Base-by-base conservation (phyloP, 176 grass and related monocot genomes). In the Pontederia paniculata region DNA sequence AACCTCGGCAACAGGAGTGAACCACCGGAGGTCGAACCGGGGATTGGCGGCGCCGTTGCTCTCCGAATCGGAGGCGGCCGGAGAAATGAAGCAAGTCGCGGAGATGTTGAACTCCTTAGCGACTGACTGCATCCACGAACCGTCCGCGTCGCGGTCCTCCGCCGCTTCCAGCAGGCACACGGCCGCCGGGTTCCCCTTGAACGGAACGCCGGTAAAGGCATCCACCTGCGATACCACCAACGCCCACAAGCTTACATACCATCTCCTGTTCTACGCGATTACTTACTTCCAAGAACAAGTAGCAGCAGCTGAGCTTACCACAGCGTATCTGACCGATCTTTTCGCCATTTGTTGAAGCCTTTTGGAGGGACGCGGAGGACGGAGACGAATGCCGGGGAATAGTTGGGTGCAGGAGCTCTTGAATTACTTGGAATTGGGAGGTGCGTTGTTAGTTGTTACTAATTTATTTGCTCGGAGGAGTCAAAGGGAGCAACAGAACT, bases 41-140 rank as follows among this genome's bases (percentile, higher is more conserved):
- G 68, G 77, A 17, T 16, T 45, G 65, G 71, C 13, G 17, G 5
- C 21, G 19, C 50, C 51, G n/a, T 23, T 42, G 14, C 50, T 63
- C 47, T 21, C 23, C 10, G 13, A 46, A 59, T 58, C 78, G 13
- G 18, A 15, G 57, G 31, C 49, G 18, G 14, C 58, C 16, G 41
- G 71, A 61, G 66, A 14, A 25, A 94, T 66, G 74, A 76, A 94
- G 68, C 63, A 64, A 15, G 85, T 83, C 54, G 72, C 9, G 7
- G 73, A 67, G 68, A 82, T 54, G 78, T 95, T 89, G 80, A 95
- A 95, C 67, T 95, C 89, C 55, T 25, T 57, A 61, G 89, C 85
- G 15, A 95, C 78, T 46, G 72, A 73, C 59, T 77, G 76, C 85
- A 95, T 78, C 89, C 89, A 89, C 7, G 62, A 44, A 44, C 74